Percentiles rank a stretch among this genome's conserved stretches.
These are phyloP conservation scores for Circinella minor DNA, from an alignment of 371 early-diverging fungal genomes.

Conservation along the genomic window DNA sequence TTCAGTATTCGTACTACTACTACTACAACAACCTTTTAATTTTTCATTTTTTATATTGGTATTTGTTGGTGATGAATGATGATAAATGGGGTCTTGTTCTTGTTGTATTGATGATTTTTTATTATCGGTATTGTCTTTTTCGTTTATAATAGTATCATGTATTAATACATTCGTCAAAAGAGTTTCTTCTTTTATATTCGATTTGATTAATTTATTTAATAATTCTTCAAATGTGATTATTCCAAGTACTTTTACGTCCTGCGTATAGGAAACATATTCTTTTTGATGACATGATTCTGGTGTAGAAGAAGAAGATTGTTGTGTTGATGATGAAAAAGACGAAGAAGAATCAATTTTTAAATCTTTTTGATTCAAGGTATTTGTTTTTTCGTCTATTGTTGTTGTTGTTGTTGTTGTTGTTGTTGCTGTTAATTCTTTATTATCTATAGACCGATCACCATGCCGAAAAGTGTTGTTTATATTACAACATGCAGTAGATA, in stretches of 20 bases:
- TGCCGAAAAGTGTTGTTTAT: neutral
- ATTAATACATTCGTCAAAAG: neutral
- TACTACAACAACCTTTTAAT: too few relatives aligned
- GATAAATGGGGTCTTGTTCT: too few relatives aligned
- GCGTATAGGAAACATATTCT: neutral
- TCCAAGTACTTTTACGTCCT: neutral
- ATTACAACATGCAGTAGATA: neutral
- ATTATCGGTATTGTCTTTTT: too few relatives aligned
- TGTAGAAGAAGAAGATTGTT: neutral
- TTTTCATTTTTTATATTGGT: too few relatives aligned
- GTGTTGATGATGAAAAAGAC: too few relatives aligned
- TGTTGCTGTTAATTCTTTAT: neutral
- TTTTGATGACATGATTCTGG: neutral
- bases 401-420: neutral
- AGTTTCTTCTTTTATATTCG: neutral
- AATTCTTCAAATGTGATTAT: slow-evolving; percentile 3
- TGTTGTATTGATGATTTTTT: too few relatives aligned
- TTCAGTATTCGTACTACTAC: too few relatives aligned
- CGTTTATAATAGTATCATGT: neutral
- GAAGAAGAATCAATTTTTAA: neutral
- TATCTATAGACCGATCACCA: neutral
- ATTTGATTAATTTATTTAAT: neutral
- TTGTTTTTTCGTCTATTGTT: neutral
- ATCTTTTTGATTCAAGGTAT: neutral
- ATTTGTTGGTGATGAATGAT: too few relatives aligned